A percentile compares a stretch with the other conserved stretches of the same genome.
Conservation (phyloP, 192 early-diverging fungal species). For the Diversispora eburnea region DNA sequence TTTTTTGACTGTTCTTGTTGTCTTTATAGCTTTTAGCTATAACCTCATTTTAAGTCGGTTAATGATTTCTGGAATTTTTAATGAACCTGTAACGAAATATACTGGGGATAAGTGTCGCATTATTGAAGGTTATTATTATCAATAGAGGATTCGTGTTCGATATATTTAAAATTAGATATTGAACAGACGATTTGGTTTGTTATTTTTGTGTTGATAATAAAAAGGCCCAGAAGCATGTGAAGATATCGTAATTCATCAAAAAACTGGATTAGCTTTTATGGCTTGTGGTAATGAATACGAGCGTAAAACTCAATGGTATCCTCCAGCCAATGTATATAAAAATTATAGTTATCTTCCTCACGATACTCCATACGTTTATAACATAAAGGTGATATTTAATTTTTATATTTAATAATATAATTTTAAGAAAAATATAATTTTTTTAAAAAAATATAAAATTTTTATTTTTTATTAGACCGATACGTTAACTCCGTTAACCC, state of each 20-base stretch:
- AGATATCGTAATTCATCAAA: slow-evolving; percentile 53
- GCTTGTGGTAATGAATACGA: slow-evolving; percentile 50
- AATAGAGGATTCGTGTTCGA: no score
- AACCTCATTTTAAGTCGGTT: not conserved
- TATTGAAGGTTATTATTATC: not conserved
- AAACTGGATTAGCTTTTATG: slow-evolving; percentile 50
- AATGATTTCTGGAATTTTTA: not conserved
- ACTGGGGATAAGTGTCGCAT: not conserved
- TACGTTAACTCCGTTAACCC: slow-evolving; percentile 34
- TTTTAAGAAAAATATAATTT: not conserved
- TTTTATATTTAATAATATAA: not conserved
- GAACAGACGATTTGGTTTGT: not conserved
- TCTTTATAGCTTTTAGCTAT: not conserved
- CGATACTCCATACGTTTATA: slow-evolving; percentile 49
- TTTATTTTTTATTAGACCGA: slow-evolving; percentile 38
- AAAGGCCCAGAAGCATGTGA: slow-evolving; percentile 51
- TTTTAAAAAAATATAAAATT: not conserved
- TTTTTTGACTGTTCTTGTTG: not conserved
- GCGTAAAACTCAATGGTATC: slow-evolving; percentile 42
- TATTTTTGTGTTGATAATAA: not conserved
- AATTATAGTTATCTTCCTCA: slow-evolving; percentile 27
- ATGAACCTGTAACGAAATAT: not conserved
- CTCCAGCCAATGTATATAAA: slow-evolving; percentile 29
- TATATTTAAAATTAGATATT: not conserved
- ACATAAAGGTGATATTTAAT: slow-evolving; percentile 41